Evolutionary conservation across 371 early-diverging fungal genomes (phyloP), one percentile per base, ranked within the genome.

Genomic region (Coemansia sp.): DNA sequence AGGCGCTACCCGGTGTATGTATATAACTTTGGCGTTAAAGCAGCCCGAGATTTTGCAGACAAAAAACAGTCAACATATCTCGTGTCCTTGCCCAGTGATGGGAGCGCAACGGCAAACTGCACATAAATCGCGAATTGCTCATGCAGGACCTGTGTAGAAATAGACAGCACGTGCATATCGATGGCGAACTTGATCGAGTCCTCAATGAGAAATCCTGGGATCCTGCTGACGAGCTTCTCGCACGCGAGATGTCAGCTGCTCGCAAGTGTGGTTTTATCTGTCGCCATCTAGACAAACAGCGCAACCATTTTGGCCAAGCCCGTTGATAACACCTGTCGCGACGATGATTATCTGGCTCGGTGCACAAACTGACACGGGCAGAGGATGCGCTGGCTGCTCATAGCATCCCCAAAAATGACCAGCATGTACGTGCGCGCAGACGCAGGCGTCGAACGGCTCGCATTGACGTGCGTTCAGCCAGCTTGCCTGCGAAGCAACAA

Each of bases 81-180:
- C 20, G 20, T 20, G 20, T 20, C 20, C 20, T 20, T 20, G 20
- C 20, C 20, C 20, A 20, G 20, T 20, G 20, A 20, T 20, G 20
- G 20, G 20, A 20, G 20, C 20, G 20, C 20, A 20, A 20, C 20
- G 20, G 20, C 20, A 20, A 20, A 20, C 20, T 20, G 20, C 20
- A 20, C 20, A 20, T 20, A 20, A 20, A 20, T 20, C 20, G 20
- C 20, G 20, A 20, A 20, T 20, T 35, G 45, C 45, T 16, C 16
- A 20, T n/a, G 16, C 45, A 16, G 45, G n/a, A 2, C 36, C 53
- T 35, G 51, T 26, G 51, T 51, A 31, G 35, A 53, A 53, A 20
- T 53, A 31, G 53, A 38, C 53, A 52, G 32, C 52, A 14, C n/a
- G 53, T 9, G 20, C 53, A 36, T 35, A 53, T 53, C 53, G 36